phyloP scores from a whole-genome alignment of 2,329 filamentous ascomycete genomes.

The Xylariaceae sp. region DNA sequence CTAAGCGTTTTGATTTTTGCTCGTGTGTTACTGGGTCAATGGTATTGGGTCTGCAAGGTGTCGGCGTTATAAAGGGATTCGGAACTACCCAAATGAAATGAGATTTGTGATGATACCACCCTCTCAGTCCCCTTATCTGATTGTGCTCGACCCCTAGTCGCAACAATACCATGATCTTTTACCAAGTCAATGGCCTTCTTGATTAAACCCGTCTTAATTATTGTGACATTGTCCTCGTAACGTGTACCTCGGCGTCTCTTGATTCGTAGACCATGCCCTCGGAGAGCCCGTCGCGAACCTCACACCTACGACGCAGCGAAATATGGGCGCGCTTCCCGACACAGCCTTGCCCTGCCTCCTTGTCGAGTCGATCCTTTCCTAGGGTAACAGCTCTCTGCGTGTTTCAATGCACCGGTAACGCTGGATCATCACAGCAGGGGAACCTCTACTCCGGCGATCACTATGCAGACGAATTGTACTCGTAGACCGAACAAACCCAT shows the following conservation, averaged over 20 bases:
- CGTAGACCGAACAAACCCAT: too few species aligned
- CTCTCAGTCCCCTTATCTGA: conserved; percentile 20
- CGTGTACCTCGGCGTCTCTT: neutral
- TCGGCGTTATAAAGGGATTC: conserved; percentile 33
- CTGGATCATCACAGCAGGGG: too few species aligned
- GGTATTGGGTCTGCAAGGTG: conserved; percentile 33
- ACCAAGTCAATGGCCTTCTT: neutral
- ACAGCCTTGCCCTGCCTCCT: too few species aligned
- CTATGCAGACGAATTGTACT: too few species aligned
- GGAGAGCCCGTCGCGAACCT: too few species aligned
- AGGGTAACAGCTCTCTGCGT: too few species aligned
- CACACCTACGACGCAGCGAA: too few species aligned
- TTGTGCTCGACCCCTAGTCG: conserved; percentile 15
- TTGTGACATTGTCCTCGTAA: neutral
- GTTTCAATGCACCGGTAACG: too few species aligned
- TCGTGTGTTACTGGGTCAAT: conserved; percentile 29
- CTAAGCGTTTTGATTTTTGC: conserved; percentile 47
- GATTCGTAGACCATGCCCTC: too few species aligned
- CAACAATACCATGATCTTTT: conserved; percentile 23
- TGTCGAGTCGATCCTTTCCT: too few species aligned
- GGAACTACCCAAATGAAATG: conserved; percentile 33
- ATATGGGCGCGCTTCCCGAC: too few species aligned
- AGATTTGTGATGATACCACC: conserved; percentile 32
- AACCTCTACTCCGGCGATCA: too few species aligned
- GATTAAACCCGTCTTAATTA: neutral